Base-by-base conservation (phyloP, 257 asterid genomes). In the Lantana camara region DNA sequence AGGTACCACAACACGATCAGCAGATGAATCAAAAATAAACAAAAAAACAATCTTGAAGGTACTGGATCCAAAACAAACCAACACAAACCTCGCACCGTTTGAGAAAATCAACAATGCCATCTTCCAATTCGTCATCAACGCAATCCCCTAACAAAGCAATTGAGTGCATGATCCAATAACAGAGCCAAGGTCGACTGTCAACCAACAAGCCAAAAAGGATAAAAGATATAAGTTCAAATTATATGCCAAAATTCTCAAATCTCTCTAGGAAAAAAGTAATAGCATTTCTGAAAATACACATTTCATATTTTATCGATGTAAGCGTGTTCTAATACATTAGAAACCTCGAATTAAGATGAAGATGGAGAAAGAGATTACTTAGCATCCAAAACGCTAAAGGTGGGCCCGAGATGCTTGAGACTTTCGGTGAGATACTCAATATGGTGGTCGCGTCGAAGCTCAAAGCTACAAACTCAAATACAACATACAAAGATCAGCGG, bases 151-250 rank as follows among this genome's bases (percentile, higher is more conserved):
- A 62, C 74, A 90, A 52, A 57, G 96, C 88, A 73, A 94, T 81
- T 9, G 99, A 83, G 63, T 94, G 99, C 54, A 88, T 81, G 66
- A 79, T 85, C 99, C 99, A 90, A 73, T 94, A 94, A 80, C 97
- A 90, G 60, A 94, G 70, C 99, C 99, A 94, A 57, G 97, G 99
- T 56, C 99, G 99, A 71, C 99, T 94, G 78, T 14, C 37, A 23
- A 74, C 42, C 58, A 68, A 40, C 69, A 77, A 77, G 17, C 11
- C 56, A 51, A 22, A 56, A 50, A 4, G 20, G n/a, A 37, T 13
- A 21, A 37, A 37, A 75, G 44, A 57, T 55, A 16, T 16, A 4
- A 19, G 17, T 30, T 38, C 59, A 54, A 56, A 12, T n/a, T 0
- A 24, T 15, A 15, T 60, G 40, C 30, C 9, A 48, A 62, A 35